phyloP scores from a whole-genome alignment of 305 asterid species.

The Fraxinus nigra region DNA sequence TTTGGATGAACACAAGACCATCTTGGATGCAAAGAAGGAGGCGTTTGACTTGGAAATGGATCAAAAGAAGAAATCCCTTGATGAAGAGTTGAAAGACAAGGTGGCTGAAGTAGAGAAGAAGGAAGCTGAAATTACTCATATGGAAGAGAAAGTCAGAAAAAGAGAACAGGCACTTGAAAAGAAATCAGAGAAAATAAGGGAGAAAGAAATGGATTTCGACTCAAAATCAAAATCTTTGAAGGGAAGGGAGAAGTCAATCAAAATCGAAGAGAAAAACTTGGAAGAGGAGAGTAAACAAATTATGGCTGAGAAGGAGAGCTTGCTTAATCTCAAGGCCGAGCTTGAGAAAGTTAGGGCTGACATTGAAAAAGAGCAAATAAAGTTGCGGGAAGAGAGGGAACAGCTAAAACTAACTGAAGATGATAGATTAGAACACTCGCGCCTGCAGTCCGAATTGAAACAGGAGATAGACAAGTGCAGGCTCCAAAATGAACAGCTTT shows the following conservation, averaged over 20 bases:
- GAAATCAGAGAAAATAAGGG: slow-evolving; percentile 71
- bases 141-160: slow-evolving; percentile 85
- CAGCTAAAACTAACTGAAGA: slow-evolving; percentile 78
- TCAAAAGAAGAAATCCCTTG: slow-evolving; percentile 62
- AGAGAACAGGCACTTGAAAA: slow-evolving; percentile 81
- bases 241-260: slow-evolving; percentile 75
- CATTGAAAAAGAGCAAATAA: slow-evolving; percentile 52
- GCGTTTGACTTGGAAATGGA: slow-evolving; percentile 79
- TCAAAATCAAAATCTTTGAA: slow-evolving; percentile 64
- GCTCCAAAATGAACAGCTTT: slow-evolving; percentile 59
- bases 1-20: slow-evolving; percentile 69
- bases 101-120: slow-evolving; percentile 72
- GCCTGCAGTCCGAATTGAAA: slow-evolving; percentile 74
- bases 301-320: slow-evolving; percentile 58
- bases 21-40: slow-evolving; percentile 61
- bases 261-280: slow-evolving; percentile 61
- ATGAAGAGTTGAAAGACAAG: slow-evolving; percentile 66
- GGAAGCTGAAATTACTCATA: slow-evolving; percentile 76
- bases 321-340: slow-evolving; percentile 53
- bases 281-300: slow-evolving; percentile 56
- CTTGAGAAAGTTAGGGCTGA: slow-evolving; percentile 69
- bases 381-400: slow-evolving; percentile 61
- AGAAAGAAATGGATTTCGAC: slow-evolving; percentile 64
- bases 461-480: slow-evolving; percentile 82
- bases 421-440: slow-evolving; percentile 67